phyloP scores from a whole-genome alignment of 139 green algal genomes.

The Micromonas pusilla region DNA sequence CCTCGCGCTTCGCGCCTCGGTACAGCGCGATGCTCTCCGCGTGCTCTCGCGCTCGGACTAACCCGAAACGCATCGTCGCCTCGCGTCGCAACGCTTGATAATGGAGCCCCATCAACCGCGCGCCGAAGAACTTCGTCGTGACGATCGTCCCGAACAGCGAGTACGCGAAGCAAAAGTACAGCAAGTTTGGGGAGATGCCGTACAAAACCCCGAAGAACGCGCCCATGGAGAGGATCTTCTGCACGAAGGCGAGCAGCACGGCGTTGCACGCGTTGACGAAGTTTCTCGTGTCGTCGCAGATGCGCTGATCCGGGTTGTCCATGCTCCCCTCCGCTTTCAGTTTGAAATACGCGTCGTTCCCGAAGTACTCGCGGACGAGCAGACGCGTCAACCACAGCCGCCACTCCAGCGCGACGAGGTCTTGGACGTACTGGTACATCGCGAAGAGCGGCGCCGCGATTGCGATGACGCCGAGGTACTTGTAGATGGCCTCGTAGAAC shows the following conservation, averaged over 20 bases:
- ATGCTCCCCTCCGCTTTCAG: not conserved
- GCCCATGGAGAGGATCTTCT: slow-evolving; percentile 70
- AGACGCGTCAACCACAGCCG: slow-evolving; percentile 44
- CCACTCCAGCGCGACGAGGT: slow-evolving; percentile 53
- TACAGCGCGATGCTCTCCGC: slow-evolving; percentile 92
- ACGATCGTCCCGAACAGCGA: slow-evolving; percentile 65
- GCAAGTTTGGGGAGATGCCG: slow-evolving; percentile 27
- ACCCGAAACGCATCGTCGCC: slow-evolving; percentile 74
- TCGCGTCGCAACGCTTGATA: slow-evolving; percentile 59
- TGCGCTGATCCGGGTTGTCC: slow-evolving; percentile 47
- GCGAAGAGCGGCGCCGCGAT: slow-evolving; percentile 60
- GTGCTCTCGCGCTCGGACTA: slow-evolving; percentile 61
- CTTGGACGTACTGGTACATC: slow-evolving; percentile 41
- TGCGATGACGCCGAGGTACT: slow-evolving; percentile 60
- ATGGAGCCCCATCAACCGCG: slow-evolving; percentile 58
- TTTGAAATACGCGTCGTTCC: slow-evolving; percentile 6
- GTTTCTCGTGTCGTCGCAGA: slow-evolving; percentile 74
- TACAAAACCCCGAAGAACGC: slow-evolving; percentile 67
- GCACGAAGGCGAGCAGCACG: slow-evolving; percentile 55
- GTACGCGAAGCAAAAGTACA: slow-evolving; percentile 70
- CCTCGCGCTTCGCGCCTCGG: slow-evolving; percentile 55
- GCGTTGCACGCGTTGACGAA: slow-evolving; percentile 56
- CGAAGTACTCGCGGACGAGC: slow-evolving; percentile 51
- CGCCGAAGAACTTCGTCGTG: slow-evolving; percentile 71
- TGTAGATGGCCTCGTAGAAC: slow-evolving; percentile 53